Conservation (phyloP, 129 eudicot species). For the Ambrosia trifida region DNA sequence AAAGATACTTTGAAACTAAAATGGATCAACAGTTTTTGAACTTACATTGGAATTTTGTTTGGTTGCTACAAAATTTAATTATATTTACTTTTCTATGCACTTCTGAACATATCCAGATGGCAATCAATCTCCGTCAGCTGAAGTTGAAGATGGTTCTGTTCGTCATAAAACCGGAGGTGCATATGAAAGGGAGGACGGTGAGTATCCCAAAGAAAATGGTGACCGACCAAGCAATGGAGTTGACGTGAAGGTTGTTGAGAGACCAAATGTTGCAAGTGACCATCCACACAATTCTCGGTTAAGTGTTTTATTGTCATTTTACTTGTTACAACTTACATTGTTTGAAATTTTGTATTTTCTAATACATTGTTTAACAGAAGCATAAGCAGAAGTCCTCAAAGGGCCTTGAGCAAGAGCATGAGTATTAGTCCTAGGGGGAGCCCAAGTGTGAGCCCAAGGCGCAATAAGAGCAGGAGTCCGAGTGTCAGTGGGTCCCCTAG, state of each 20-base stretch:
- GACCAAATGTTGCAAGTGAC: conserved; percentile 71
- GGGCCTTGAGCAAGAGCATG: conserved; percentile 74
- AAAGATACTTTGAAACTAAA: neutral
- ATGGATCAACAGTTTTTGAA: neutral
- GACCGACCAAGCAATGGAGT: conserved; percentile 59
- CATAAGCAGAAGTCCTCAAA: conserved; percentile 68
- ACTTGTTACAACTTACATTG: conserved; percentile 19
- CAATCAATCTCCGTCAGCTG: conserved; percentile 45
- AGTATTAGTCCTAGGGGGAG: conserved; percentile 85
- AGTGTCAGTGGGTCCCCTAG: conserved; percentile 64
- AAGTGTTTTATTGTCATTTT: neutral
- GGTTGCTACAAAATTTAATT: neutral
- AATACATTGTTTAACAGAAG: conserved; percentile 54
- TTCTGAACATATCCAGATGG: conserved; percentile 29
- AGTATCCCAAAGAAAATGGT: conserved; percentile 78
- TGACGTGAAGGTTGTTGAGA: conserved; percentile 50
- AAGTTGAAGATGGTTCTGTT: conserved; percentile 44
- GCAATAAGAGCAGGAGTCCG: conserved; percentile 49
- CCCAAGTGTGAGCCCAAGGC: conserved; percentile 46
- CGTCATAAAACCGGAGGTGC: conserved; percentile 40
- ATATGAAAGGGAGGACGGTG: conserved; percentile 66
- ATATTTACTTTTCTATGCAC: neutral
- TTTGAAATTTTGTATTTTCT: conserved; percentile 15
- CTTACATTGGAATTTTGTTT: neutral
- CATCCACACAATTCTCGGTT: conserved; percentile 79